A percentile compares a stretch with the other conserved stretches of the same genome.
Evolutionary conservation across 2,329 filamentous ascomycete genomes (phyloP).

Genomic region (Thelonectria discophora): DNA sequence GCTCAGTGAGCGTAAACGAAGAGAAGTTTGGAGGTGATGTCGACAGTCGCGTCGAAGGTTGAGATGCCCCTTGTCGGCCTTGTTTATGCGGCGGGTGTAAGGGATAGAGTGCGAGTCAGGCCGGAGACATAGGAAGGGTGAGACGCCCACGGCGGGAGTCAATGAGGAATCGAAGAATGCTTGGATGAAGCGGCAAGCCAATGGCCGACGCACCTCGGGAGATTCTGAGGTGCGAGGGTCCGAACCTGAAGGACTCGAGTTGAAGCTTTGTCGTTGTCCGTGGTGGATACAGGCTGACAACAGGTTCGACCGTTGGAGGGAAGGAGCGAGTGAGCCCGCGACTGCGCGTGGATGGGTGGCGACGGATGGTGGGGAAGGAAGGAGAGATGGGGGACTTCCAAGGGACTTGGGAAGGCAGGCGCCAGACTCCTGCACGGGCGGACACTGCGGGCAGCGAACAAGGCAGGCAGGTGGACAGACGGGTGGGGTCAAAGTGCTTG

Average conservation of each 20-base stretch:
- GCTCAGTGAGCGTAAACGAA: background rate
- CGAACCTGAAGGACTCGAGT: too few species aligned
- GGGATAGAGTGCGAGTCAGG: background rate
- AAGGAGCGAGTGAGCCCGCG: background rate
- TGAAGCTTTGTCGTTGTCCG: background rate
- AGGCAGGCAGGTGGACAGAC: constrained; percentile 17
- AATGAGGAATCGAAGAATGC: background rate
- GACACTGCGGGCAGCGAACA: background rate
- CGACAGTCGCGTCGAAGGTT: background rate
- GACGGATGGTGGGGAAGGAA: background rate
- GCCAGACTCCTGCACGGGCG: background rate
- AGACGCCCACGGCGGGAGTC: background rate
- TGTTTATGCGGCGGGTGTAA: background rate
- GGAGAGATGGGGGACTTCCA: background rate
- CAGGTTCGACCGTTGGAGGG: too few species aligned
- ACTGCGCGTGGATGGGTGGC: background rate
- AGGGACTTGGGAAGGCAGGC: background rate
- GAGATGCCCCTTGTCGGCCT: background rate
- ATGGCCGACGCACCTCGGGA: background rate
- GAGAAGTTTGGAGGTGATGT: background rate
- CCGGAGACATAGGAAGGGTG: background rate
- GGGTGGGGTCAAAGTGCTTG: constrained; percentile 18
- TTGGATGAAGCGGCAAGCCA: background rate
- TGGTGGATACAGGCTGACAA: background rate
- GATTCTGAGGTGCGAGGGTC: background rate